phyloP scores from a whole-genome alignment of 2,329 filamentous ascomycete genomes.

The Coniochaeta prunicola region DNA sequence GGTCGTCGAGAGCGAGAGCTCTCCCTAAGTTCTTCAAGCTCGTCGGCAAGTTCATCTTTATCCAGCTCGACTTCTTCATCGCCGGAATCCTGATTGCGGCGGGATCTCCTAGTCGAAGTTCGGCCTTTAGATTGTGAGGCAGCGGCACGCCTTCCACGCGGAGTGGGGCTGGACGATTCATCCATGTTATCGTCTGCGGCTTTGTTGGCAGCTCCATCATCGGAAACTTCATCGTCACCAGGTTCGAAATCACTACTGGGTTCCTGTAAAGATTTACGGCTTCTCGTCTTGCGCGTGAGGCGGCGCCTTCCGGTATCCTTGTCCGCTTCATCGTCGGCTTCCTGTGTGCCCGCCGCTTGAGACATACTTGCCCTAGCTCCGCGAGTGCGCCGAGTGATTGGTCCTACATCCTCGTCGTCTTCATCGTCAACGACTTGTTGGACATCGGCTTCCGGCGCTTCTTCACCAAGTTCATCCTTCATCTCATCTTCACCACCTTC shows the following conservation, averaged over 20 bases:
- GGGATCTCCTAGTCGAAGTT: constrained; percentile 36
- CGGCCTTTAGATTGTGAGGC: constrained; percentile 26
- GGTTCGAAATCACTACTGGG: constrained; percentile 56
- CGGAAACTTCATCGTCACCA: constrained; percentile 40
- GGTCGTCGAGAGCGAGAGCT: constrained; percentile 46
- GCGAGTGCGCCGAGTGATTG: constrained; percentile 38
- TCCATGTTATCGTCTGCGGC: constrained; percentile 34
- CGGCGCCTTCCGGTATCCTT: constrained; percentile 31
- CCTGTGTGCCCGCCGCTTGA: constrained; percentile 17
- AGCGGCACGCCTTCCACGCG: constrained; percentile 35
- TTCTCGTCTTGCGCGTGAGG: constrained; percentile 37
- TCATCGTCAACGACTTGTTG: constrained; percentile 26
- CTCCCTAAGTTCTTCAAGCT: constrained; percentile 54
- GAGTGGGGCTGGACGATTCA: constrained; percentile 40
- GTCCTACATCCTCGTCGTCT: constrained; percentile 37
- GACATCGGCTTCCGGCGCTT: constrained; percentile 22
- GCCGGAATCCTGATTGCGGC: constrained; percentile 42
- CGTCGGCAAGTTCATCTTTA: constrained; percentile 57
- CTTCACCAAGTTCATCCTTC: constrained; percentile 8
- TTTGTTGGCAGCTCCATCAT: constrained; percentile 23
- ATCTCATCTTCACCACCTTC: constrained; percentile 35
- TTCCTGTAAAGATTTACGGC: constrained; percentile 40
- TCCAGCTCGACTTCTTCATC: constrained; percentile 54
- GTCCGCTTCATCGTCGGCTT: constrained; percentile 13
- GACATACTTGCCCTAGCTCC: constrained; percentile 20